A percentile compares a stretch with the other conserved stretches of the same genome.
These are phyloP conservation scores for Aspergillus eucalypticola DNA, from an alignment of 2,329 filamentous ascomycete genomes.

Conservation along the genomic window DNA sequence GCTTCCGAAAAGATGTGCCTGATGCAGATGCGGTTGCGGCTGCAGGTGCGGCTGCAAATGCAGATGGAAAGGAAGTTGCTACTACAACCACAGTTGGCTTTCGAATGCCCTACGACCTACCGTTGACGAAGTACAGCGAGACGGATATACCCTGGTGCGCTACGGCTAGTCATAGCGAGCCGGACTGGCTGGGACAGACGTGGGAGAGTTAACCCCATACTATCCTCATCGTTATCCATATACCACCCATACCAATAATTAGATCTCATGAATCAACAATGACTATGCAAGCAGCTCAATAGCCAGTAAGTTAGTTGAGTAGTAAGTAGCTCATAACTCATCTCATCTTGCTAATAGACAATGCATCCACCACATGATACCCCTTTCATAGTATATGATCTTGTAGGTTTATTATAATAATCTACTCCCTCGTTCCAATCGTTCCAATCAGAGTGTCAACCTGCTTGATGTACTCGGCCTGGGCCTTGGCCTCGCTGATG, in stretches of 20 bases:
- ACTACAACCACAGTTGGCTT: slow-evolving; percentile 55
- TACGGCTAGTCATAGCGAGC: slow-evolving; percentile 54
- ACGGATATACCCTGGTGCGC: slow-evolving; percentile 77
- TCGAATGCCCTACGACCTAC: slow-evolving; percentile 80
- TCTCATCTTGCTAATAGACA: no score
- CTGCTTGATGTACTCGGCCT: slow-evolving; percentile 72
- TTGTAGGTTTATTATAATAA: not conserved
- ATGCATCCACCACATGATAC: no score
- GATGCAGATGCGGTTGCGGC: slow-evolving; percentile 7
- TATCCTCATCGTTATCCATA: not conserved
- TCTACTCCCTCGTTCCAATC: slow-evolving; percentile 51
- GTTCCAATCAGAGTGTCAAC: slow-evolving; percentile 71
- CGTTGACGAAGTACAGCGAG: slow-evolving; percentile 64
- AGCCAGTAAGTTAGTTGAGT: not conserved
- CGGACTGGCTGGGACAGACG: slow-evolving; percentile 58
- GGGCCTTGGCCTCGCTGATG: slow-evolving; percentile 64
- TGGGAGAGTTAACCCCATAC: slow-evolving; percentile 34
- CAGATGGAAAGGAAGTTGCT: not conserved
- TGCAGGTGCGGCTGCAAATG: not conserved
- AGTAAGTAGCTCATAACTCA: not conserved
- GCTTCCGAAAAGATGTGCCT: slow-evolving; percentile 65
- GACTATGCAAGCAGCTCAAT: no score
- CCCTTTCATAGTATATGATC: no score
- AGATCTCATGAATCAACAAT: not conserved
- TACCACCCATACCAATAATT: not conserved